Percentiles rank a stretch among this genome's conserved stretches.
Evolutionary conservation across 208 protist species (phyloP).

Genomic region (Trypanosoma platydactyli): DNA sequence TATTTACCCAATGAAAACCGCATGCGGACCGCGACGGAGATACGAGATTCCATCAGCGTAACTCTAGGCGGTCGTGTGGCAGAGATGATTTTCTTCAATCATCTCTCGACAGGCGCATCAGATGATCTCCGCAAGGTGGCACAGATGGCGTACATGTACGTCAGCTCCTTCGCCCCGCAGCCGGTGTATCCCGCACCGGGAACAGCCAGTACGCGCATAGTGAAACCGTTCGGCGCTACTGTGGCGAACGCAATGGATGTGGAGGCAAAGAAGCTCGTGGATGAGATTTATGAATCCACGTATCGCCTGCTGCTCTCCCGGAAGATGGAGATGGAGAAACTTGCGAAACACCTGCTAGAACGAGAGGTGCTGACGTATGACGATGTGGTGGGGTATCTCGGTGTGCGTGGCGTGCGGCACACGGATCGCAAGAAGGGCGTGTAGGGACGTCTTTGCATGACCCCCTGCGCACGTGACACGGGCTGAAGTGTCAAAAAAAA

Average conservation of each 20-base stretch:
- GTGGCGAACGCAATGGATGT: slow-evolving; percentile 87
- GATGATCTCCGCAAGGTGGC: slow-evolving; percentile 97
- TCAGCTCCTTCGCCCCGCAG: slow-evolving; percentile 68
- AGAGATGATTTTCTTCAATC: slow-evolving; percentile 92
- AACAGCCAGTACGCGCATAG: slow-evolving; percentile 44
- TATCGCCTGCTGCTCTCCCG: slow-evolving; percentile 60
- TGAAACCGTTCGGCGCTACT: slow-evolving; percentile 90
- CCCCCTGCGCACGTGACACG: background rate
- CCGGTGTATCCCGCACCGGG: slow-evolving; percentile 79
- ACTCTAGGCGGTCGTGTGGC: slow-evolving; percentile 93
- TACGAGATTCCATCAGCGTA: slow-evolving; percentile 95
- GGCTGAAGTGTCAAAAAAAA: too few relatives aligned
- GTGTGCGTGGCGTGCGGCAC: slow-evolving; percentile 38
- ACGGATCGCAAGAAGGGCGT: slow-evolving; percentile 56
- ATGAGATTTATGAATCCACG: slow-evolving; percentile 78
- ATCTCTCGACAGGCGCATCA: slow-evolving; percentile 93
- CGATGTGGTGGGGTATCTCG: slow-evolving; percentile 81
- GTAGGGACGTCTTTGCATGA: slow-evolving; percentile 6
- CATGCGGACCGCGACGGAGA: slow-evolving; percentile 90
- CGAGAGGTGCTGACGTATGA: slow-evolving; percentile 81
- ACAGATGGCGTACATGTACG: slow-evolving; percentile 92
- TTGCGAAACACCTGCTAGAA: slow-evolving; percentile 86
- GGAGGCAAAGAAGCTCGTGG: slow-evolving; percentile 82
- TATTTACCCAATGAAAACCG: slow-evolving; percentile 96
- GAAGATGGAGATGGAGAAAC: slow-evolving; percentile 78